Evolutionary conservation across 23 red algal species (phyloP), one percentile per base, ranked within the genome.

Genomic region (Cyanidiococcus yangmingshanensis): DNA sequence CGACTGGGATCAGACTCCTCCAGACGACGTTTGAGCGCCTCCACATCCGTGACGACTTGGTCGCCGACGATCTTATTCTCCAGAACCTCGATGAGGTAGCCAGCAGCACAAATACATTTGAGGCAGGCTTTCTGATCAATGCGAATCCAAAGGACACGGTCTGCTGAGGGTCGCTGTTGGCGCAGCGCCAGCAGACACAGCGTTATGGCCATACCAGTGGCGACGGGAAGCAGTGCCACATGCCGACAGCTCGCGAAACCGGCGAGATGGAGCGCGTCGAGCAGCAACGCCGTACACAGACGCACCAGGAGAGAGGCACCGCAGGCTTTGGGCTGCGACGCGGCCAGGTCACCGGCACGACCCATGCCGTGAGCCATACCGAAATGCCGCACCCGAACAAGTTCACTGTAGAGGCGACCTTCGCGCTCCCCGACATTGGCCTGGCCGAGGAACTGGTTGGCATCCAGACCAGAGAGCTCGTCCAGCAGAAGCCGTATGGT

Each of bases 81-180:
- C 3, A 86, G 25, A 26, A 86, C 51, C 0, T 79, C 37, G 3
- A 38, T 1, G 58, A 80, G 75, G 38, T 39, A 86, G 2, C 58
- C 83, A 38, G 83, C 83, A 29, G 83, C 39, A 29, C 37, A 32
- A 0, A 86, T 58, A 32, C 32, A 86, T 41, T 86, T 86, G 7
- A 86, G n/a, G 71, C 83, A 86, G 29, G 57, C 40, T 76, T 86
- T 86, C 77, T 86, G 83, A 37, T 86, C 83, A 12, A 86, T 76
- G 24, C 83, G 37, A 30, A 59, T 45, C 32, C 58, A 82, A 30
- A 86, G 58, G 2, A 86, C 77, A 39, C 68, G 58, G 7, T 21
- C 36, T 38, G 37, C 35, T 33, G 26, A 37, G 37, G 83, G 77
- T 27, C 77, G 59, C 75, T 79, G 2, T 1, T 29, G 24, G 37